These are phyloP conservation scores for Penicillium capsulatum DNA, from an alignment of 2,329 filamentous ascomycete genomes.

Conservation along the genomic window DNA sequence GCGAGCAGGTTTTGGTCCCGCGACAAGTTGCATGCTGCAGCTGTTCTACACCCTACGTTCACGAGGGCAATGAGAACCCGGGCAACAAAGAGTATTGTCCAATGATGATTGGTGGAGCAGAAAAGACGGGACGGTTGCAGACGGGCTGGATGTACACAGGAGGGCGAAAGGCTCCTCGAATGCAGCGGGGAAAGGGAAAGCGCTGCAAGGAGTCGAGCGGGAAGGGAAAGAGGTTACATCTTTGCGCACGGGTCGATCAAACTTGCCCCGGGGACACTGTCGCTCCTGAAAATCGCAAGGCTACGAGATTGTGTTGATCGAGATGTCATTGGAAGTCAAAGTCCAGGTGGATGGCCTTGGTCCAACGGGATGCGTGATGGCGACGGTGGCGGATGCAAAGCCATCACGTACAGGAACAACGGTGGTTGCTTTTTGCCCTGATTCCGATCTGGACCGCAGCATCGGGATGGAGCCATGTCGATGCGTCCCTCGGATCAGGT, in stretches of 20 bases:
- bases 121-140: not conserved
- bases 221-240: slow-evolving; percentile 4
- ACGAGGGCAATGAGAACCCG: slow-evolving; percentile 9
- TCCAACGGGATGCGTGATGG: slow-evolving; percentile 14
- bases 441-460: slow-evolving; percentile 20
- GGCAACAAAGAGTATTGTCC: slow-evolving; percentile 11
- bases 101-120: slow-evolving; percentile 1
- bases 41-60: slow-evolving; percentile 2
- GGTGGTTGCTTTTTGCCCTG: slow-evolving; percentile 1
- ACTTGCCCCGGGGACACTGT: not conserved
- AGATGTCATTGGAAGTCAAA: no score
- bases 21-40: slow-evolving; percentile 2
- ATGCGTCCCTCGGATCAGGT: not conserved
- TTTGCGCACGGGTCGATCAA: slow-evolving; percentile 12
- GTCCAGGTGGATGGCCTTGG: no score
- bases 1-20: no score
- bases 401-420: slow-evolving; percentile 17
- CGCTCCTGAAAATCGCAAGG: not conserved
- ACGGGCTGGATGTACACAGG: no score
- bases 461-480: slow-evolving; percentile 9
- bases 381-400: slow-evolving; percentile 17
- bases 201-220: slow-evolving; percentile 1
- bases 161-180: no score
- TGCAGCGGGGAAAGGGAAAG: slow-evolving; percentile 1
- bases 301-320: slow-evolving; percentile 3